Evolutionary conservation across 75 land plant genomes (phyloP).

Genomic region (Adiantum capillusveneris): DNA sequence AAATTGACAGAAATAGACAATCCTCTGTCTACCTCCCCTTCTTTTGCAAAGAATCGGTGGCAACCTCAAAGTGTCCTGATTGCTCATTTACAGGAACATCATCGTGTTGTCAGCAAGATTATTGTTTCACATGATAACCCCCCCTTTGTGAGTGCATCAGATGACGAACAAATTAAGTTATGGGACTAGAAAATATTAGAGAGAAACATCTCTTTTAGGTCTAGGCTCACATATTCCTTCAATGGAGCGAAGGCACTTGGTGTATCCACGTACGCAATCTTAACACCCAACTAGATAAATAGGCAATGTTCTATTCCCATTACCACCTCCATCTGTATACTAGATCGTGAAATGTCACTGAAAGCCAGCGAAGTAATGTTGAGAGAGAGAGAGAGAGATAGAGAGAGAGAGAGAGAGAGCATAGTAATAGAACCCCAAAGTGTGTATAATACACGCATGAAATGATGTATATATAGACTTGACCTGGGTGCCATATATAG

Average conservation of each 20-base stretch:
- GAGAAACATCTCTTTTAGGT: constrained; percentile 87
- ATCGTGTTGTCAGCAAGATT: constrained; percentile 84
- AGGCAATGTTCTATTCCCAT: too few relatives aligned
- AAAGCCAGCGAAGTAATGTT: too few relatives aligned
- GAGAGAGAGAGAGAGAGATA: too few relatives aligned
- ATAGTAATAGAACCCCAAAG: too few relatives aligned
- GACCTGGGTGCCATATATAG: too few relatives aligned
- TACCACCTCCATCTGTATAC: too few relatives aligned
- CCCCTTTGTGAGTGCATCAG: constrained; percentile 91
- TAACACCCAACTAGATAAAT: too few relatives aligned
- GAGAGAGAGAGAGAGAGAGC: too few relatives aligned
- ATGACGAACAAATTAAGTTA: constrained; percentile 91
- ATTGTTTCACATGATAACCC: constrained; percentile 77
- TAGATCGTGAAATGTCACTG: too few relatives aligned
- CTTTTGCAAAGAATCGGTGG: constrained; percentile 69
- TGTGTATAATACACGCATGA: too few relatives aligned
- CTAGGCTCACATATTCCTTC: constrained; percentile 79
- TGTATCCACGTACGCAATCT: constrained; percentile 44
- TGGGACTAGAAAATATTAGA: constrained; percentile 95
- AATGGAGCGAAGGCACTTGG: constrained; percentile 61
- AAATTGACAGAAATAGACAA: constrained; percentile 1
- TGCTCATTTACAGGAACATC: constrained; percentile 96
- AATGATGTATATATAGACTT: too few relatives aligned
- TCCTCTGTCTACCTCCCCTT: constrained; percentile 15
- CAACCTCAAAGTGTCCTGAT: constrained; percentile 89